phyloP scores from a whole-genome alignment of 2,329 filamentous ascomycete genomes.

The Apiospora pterosperma region DNA sequence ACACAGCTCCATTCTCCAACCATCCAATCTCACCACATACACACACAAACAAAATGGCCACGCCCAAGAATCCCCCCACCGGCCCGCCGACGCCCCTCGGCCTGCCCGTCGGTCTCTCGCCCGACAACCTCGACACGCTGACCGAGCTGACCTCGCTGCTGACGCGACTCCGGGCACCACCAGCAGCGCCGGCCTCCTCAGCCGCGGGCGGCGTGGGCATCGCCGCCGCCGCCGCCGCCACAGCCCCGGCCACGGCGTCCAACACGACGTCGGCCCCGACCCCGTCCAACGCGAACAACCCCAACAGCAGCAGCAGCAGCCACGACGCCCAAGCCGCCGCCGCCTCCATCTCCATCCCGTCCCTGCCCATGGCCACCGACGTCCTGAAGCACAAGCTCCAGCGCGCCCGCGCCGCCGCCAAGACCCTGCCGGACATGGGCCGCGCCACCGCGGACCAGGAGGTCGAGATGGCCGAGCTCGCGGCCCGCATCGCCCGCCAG shows the following conservation, averaged over 20 bases:
- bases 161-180: constrained; percentile 60
- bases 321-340: too few species aligned
- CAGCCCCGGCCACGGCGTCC: constrained; percentile 12
- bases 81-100: not conserved
- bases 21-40: not conserved
- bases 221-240: constrained; percentile 22
- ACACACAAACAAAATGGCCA: not conserved
- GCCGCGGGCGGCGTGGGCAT: constrained; percentile 31
- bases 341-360: constrained; percentile 55
- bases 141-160: constrained; percentile 79
- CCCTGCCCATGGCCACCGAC: constrained; percentile 75
- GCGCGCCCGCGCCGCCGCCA: constrained; percentile 66
- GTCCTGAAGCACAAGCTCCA: constrained; percentile 80
- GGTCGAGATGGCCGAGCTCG: constrained; percentile 64
- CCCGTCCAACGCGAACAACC: constrained; percentile 16
- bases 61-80: not conserved
- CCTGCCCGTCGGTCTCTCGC: constrained; percentile 62
- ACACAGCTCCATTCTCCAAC: not conserved
- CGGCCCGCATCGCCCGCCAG: constrained; percentile 61
- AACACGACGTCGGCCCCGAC: constrained; percentile 12
- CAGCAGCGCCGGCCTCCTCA: constrained; percentile 28
- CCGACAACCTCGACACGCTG: constrained; percentile 81
- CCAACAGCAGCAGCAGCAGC: constrained; percentile 20
- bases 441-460: constrained; percentile 66
- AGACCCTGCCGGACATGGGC: constrained; percentile 66